phyloP scores from a whole-genome alignment of 1,139 yeast genomes.

The Zhuliangozyma parablackwelliae region DNA sequence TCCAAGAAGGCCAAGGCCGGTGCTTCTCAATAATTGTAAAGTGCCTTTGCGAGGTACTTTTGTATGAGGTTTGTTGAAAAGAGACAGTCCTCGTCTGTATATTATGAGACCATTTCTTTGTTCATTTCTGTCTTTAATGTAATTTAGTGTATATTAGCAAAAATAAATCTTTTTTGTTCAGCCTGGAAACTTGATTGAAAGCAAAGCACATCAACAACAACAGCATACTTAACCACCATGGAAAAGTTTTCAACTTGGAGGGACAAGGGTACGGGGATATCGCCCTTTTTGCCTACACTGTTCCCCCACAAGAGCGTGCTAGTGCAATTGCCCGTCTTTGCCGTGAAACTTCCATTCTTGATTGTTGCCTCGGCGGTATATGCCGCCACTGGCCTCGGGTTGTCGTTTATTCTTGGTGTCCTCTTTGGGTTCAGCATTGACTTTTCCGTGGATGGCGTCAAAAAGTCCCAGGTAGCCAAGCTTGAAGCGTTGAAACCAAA shows the following conservation, averaged over 20 bases:
- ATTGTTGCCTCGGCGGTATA: conserved; percentile 14
- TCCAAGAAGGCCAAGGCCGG: conserved; percentile 76
- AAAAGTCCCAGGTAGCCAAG: conserved; percentile 33
- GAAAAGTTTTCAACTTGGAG: conserved; percentile 73
- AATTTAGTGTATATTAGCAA: conserved; percentile 1
- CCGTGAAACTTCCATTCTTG: conserved; percentile 26
- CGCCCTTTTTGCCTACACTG: conserved; percentile 62
- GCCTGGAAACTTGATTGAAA: not conserved
- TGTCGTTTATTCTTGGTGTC: conserved; percentile 12
- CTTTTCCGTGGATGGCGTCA: conserved; percentile 48
- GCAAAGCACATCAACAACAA: not conserved
- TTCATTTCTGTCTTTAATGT: not conserved
- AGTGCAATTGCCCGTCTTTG: conserved; percentile 14
- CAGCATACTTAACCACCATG: conserved; percentile 31
- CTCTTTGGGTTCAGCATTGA: conserved; percentile 33
- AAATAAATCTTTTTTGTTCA: not conserved
- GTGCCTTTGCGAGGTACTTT: conserved; percentile 1
- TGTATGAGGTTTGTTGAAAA: not conserved
- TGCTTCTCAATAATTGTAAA: conserved; percentile 83
- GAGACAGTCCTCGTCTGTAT: not conserved
- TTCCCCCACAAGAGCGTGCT: conserved; percentile 12
- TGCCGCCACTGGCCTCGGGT: conserved; percentile 15
- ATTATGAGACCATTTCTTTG: conserved; percentile 3
- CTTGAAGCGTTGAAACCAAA: conserved; percentile 36
- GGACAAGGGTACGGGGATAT: conserved; percentile 79